Evolutionary conservation across 176 grass and related monocot species (phyloP).

Genomic region (Cocos nucifera): DNA sequence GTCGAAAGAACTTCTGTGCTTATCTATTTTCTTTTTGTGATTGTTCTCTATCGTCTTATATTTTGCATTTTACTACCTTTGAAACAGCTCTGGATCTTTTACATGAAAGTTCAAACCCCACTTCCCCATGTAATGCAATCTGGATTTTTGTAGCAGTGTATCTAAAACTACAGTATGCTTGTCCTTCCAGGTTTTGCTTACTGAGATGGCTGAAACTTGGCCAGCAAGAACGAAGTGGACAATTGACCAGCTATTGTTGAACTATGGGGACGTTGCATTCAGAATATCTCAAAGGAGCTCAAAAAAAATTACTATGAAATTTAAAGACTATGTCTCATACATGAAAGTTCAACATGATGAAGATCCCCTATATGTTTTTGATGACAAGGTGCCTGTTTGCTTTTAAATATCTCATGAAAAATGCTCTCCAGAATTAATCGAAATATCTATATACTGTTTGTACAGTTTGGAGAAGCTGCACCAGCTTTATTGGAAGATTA

Average conservation of each 20-base stretch:
- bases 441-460: conserved; percentile 23
- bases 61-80: background rate
- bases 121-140: no score
- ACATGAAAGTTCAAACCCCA: no score
- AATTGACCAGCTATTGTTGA: conserved; percentile 47
- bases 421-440: background rate
- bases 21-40: background rate
- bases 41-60: conserved; percentile 2
- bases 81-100: conserved; percentile 4
- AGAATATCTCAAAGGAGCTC: conserved; percentile 90
- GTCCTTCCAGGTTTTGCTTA: conserved; percentile 63
- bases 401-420: background rate
- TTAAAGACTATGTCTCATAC: conserved; percentile 91
- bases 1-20: no score
- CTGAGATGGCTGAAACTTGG: conserved; percentile 61
- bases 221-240: conserved; percentile 88
- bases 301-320: conserved; percentile 83
- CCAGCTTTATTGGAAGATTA: conserved; percentile 80
- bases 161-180: background rate
- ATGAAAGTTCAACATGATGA: conserved; percentile 93
- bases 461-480: conserved; percentile 82
- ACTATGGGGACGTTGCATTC: conserved; percentile 67
- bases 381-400: conserved; percentile 53
- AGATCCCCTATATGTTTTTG: conserved; percentile 98
- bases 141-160: no score